Evolutionary conservation across 2,329 filamentous ascomycete genomes (phyloP), one percentile per base, ranked within the genome.

Genomic region (Didymella glomerata): DNA sequence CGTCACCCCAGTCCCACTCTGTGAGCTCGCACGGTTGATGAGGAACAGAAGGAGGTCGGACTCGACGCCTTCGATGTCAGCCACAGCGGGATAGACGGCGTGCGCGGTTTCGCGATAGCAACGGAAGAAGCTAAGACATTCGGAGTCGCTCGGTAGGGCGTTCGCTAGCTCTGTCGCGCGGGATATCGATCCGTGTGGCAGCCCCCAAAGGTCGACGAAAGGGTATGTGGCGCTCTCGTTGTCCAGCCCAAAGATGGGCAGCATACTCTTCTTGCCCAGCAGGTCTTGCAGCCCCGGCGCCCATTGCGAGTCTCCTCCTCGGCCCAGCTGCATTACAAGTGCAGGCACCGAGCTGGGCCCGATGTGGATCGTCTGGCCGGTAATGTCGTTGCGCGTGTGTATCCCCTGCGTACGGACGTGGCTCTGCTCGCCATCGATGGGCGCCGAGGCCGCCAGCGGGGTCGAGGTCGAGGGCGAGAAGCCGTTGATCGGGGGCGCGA

Each of bases 211-310:
- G 67, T 88, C 86, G 27, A 88, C 85, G 66, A 88, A 88, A 7
- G 86, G 86, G 68, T 88, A 88, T 9, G 86, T 88, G 4, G 85
- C 85, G 36, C 83, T 85, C 67, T 88, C 86, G 64, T 88, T 88
- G 68, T 88, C 86, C 32, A 88, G 78, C 2, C 86, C 86, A 56
- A 88, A 81, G 54, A 88, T 84, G 0, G 86, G 86, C 22, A 88
- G 74, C 63, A 88, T 86, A 46, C 84, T 86, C 64, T 85, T 86
- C 64, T 77, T 78, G 57, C 86, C 85, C 44, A 88, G 74, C 13
- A 88, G 74, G 48, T 86, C 83, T 62, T 86, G 82, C 13, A 86
- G 80, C 34, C 84, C 82, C 24, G 83, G 82, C 45, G 68, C 68
- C 64, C 84, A 78, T 42, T 82, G 78, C 24, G 75, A 71, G 49